A percentile compares a stretch with the other conserved stretches of the same genome.
phyloP scores from a whole-genome alignment of 148 eudicot species.

The Silene latifolia region DNA sequence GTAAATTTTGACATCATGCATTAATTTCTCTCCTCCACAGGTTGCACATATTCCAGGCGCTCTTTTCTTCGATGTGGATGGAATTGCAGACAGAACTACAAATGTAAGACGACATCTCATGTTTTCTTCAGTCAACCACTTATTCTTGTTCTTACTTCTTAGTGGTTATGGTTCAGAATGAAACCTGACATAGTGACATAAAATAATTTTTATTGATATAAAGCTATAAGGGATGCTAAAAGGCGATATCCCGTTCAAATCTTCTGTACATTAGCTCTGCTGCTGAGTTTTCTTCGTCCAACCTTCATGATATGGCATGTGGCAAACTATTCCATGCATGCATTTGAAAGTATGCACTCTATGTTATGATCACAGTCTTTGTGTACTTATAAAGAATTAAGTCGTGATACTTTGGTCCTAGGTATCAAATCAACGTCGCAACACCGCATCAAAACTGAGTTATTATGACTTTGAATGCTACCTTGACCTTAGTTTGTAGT shows the following conservation, averaged over 20 bases:
- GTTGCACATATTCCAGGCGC: slow-evolving; percentile 97
- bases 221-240: neutral
- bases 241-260: neutral
- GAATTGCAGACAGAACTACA: slow-evolving; percentile 69
- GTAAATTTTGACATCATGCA: neutral
- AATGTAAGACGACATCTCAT: slow-evolving; percentile 55
- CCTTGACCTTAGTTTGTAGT: no score
- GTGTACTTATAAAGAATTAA: no score
- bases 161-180: neutral
- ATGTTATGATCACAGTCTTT: no score
- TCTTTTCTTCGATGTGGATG: slow-evolving; percentile 91
- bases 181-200: no score
- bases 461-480: no score
- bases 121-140: neutral
- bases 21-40: slow-evolving; percentile 31
- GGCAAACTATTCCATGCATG: no score
- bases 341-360: no score
- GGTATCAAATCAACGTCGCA: no score
- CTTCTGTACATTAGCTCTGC: neutral
- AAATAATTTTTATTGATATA: neutral
- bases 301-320: neutral
- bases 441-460: no score
- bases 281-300: neutral
- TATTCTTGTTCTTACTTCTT: neutral
- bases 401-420: no score